phyloP scores from a whole-genome alignment of 768 basidiomycete genomes.

The Strobilomyces confusus region DNA sequence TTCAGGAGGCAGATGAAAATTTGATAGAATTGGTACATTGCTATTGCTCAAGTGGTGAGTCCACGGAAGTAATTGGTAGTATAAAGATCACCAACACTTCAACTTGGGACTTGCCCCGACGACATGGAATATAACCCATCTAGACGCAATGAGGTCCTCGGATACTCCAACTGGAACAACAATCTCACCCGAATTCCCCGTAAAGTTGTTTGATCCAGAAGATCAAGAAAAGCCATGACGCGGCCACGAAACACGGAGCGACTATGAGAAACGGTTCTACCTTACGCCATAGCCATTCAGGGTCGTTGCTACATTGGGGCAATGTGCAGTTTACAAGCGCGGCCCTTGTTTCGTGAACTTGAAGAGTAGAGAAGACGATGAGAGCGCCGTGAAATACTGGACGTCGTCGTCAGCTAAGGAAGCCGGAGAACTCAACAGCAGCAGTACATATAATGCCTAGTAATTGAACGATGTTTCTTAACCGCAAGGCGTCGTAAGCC shows the following conservation, averaged over 20 bases:
- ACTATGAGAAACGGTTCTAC: conserved; percentile 70
- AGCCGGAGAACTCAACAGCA: not conserved
- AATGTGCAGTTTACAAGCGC: conserved; percentile 44
- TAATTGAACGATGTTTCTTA: conserved; percentile 77
- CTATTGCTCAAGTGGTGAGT: conserved; percentile 35
- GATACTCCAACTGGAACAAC: not conserved
- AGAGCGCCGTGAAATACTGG: conserved; percentile 70
- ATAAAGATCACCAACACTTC: conserved; percentile 54
- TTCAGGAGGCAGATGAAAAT: conserved; percentile 84
- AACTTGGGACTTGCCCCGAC: conserved; percentile 82
- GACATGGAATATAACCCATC: conserved; percentile 89
- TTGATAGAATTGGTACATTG: conserved; percentile 87
- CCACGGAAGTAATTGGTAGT: not conserved
- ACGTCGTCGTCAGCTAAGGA: conserved; percentile 3
- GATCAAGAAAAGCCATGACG: conserved; percentile 61
- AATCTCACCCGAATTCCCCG: conserved; percentile 73
- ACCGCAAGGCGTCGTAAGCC: conserved; percentile 76
- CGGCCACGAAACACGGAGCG: conserved; percentile 63
- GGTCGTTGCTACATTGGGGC: conserved; percentile 44
- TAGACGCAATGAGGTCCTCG: conserved; percentile 28
- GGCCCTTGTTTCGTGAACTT: conserved; percentile 67
- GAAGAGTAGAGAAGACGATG: conserved; percentile 68
- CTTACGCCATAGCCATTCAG: conserved; percentile 52
- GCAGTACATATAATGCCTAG: conserved; percentile 63
- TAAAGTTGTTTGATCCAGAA: conserved; percentile 72